Evolutionary conservation across 2,329 filamentous ascomycete species (phyloP).

Genomic region (Hymenoscyphus scutula): DNA sequence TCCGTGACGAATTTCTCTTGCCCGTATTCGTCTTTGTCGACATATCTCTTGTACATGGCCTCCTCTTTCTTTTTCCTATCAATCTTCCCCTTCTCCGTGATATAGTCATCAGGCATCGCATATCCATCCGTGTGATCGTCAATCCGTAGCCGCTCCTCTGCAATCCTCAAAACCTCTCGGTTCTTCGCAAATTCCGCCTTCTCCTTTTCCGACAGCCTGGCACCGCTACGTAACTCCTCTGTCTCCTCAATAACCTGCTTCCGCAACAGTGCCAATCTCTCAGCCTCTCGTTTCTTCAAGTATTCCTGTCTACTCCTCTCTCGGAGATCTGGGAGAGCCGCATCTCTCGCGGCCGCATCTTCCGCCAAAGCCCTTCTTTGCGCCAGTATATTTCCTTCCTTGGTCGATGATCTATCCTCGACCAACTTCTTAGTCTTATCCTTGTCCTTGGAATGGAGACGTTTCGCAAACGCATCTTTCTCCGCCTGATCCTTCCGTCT

Average conservation of each 20-base stretch:
- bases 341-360: conserved; percentile 63
- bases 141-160: conserved; percentile 80
- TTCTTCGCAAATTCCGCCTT: conserved; percentile 88
- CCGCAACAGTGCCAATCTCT: conserved; percentile 80
- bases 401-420: conserved; percentile 55
- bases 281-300: conserved; percentile 84
- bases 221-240: conserved; percentile 74
- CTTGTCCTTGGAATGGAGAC: conserved; percentile 69
- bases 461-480: conserved; percentile 75
- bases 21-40: conserved; percentile 82
- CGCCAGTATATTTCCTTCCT: conserved; percentile 54
- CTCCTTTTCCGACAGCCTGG: conserved; percentile 71
- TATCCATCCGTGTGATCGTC: conserved; percentile 94
- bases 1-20: conserved; percentile 90
- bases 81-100: conserved; percentile 88
- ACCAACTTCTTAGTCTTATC: conserved; percentile 67
- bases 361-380: conserved; percentile 63
- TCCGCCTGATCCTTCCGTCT: conserved; percentile 69
- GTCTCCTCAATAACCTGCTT: conserved; percentile 89
- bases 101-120: conserved; percentile 89
- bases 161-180: conserved; percentile 73
- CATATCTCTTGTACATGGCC: conserved; percentile 84
- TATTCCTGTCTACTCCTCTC: conserved; percentile 88
- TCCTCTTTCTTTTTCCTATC: conserved; percentile 85
- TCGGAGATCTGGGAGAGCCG: conserved; percentile 76